Evolutionary conservation across 2,329 filamentous ascomycete species (phyloP), one percentile per base, ranked within the genome.

Genomic region (Colletotrichum brevisporum): DNA sequence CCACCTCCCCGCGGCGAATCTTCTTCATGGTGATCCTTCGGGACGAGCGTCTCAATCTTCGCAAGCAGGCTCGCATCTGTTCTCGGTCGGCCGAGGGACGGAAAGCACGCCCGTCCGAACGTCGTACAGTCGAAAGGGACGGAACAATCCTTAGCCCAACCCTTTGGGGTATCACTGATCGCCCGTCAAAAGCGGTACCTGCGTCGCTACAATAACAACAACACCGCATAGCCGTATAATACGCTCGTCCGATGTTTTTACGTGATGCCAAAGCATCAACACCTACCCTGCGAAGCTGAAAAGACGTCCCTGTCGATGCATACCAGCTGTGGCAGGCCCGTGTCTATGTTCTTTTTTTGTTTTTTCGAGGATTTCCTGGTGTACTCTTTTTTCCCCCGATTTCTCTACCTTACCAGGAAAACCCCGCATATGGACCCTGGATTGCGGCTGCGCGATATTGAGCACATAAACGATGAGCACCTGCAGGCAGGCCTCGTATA

Each of bases 191-290:
- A 43, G 52, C 52, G 64, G 64, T 47, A 56, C 47, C 59, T 53
- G 64, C 64, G 59, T 58, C 57, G 26, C 16, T 16, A 45, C 31
- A 31, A 31, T 9, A 36, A 36, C 31, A 36, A 31, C 8, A 10
- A 10, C 31, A 36, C 3, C 10, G 31, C 31, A 36, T 2, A 36
- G 27, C 45, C 16, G 15, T n/a, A 24, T 10, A 21, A n/a, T 27
- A 27, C 31, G 50, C 51, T 62, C 54, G 54, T 69, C 61, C 61
- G 54, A 69, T 54, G 41, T 24, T 52, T 43, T 21, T 36, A 24
- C 21, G 31, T 21, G 39, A 43, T 43, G 36, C 54, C 54, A 56
- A 45, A 43, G 36, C 39, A 56, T 43, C 21, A 15, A 24, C 60
- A 64, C 41, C 48, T 53, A 31, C 31, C 16, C 48, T 21, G 41